phyloP scores from a whole-genome alignment of 768 basidiomycete species.

The Amanita rimosa region DNA sequence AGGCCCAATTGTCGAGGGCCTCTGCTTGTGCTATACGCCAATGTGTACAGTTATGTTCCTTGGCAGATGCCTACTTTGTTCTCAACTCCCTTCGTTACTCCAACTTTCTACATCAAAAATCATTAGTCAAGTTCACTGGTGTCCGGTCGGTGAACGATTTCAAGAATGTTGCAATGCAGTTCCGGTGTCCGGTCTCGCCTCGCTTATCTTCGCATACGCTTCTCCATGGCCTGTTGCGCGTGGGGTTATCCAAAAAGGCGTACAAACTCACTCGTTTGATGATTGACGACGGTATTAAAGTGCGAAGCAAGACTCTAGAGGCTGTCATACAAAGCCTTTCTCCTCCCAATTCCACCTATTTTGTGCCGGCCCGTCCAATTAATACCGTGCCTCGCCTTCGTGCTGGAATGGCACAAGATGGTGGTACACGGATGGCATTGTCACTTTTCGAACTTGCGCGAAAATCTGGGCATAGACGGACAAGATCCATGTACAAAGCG shows the following conservation, averaged over 20 bases:
- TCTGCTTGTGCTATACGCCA: constrained; percentile 43
- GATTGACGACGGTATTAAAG: constrained; percentile 38
- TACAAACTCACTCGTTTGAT: constrained; percentile 35
- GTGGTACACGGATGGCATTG: constrained; percentile 38
- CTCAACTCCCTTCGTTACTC: constrained; percentile 47
- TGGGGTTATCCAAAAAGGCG: constrained; percentile 36
- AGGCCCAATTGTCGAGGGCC: constrained; percentile 13
- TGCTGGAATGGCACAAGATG: constrained; percentile 20
- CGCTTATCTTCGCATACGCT: constrained; percentile 53
- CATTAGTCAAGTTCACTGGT: constrained; percentile 5
- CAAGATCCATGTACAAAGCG: constrained; percentile 47
- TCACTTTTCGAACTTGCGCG: constrained; percentile 41
- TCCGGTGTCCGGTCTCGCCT: constrained; percentile 34
- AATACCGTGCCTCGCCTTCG: neutral
- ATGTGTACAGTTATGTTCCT: constrained; percentile 27
- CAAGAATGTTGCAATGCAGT: constrained; percentile 9
- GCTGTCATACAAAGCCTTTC: constrained; percentile 23
- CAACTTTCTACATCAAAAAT: constrained; percentile 11
- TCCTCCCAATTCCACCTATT: constrained; percentile 44
- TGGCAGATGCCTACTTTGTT: constrained; percentile 42
- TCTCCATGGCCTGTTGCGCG: constrained; percentile 51
- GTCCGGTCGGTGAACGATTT: constrained; percentile 7
- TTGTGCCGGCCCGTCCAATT: constrained; percentile 13
- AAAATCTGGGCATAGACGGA: constrained; percentile 41
- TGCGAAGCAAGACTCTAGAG: constrained; percentile 41